A percentile compares a stretch with the other conserved stretches of the same genome.
Conservation (phyloP, 805 yeast species). For the Alloascoidea hylecoeti region DNA sequence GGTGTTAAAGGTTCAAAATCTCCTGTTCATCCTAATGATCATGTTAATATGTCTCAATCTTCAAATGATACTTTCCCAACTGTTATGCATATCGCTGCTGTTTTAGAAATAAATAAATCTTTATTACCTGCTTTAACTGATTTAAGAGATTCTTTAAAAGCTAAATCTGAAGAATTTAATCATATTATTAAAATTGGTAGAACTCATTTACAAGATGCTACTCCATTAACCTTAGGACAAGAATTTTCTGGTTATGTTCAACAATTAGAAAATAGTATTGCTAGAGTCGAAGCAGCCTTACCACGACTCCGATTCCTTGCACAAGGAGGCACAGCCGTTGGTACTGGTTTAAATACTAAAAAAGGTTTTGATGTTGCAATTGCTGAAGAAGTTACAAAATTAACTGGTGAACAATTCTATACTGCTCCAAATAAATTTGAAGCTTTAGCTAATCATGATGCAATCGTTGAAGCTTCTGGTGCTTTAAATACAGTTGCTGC, state of each 20-base stretch:
- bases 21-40: slow-evolving; percentile 97
- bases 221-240: slow-evolving; percentile 95
- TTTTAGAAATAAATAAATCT: slow-evolving; percentile 62
- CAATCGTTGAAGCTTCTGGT: slow-evolving; percentile 94
- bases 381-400: slow-evolving; percentile 72
- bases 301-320: slow-evolving; percentile 74
- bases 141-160: slow-evolving; percentile 65
- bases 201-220: slow-evolving; percentile 97
- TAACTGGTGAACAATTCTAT: slow-evolving; percentile 79
- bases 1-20: slow-evolving; percentile 83
- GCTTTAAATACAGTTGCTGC: slow-evolving; percentile 91
- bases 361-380: slow-evolving; percentile 79
- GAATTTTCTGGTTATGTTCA: slow-evolving; percentile 95
- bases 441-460: slow-evolving; percentile 98
- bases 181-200: slow-evolving; percentile 95
- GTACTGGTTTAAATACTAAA: slow-evolving; percentile 93
- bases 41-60: slow-evolving; percentile 94
- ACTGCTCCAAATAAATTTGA: slow-evolving; percentile 98
- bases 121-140: slow-evolving; percentile 73
- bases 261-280: slow-evolving; percentile 84
- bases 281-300: slow-evolving; percentile 64
- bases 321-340: slow-evolving; percentile 99
- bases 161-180: slow-evolving; percentile 70
- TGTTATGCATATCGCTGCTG: slow-evolving; percentile 98
- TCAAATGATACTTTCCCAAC: slow-evolving; percentile 98